phyloP scores from a whole-genome alignment of 2,329 filamentous ascomycete genomes.

The Fusarium goolgardi region DNA sequence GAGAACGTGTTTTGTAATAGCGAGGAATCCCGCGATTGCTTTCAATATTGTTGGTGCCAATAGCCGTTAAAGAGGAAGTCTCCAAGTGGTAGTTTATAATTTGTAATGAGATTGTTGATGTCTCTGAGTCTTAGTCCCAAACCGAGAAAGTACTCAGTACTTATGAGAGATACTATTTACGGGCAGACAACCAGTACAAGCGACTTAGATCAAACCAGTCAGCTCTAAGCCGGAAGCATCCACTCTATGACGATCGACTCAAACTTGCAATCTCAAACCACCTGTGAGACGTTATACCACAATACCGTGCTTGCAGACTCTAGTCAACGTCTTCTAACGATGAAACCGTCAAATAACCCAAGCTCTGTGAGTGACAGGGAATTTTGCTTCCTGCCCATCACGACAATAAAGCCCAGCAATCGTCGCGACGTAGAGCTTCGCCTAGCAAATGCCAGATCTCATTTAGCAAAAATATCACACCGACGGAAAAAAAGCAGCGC shows the following conservation, averaged over 20 bases:
- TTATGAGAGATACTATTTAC: accelerated
- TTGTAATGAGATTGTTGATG: too few relatives aligned
- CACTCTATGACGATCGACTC: not conserved
- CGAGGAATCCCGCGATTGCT: too few relatives aligned
- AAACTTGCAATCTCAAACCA: not conserved
- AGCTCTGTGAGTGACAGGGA: accelerated
- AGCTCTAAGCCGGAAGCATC: not conserved
- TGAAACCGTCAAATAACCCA: accelerated
- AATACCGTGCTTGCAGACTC: accelerated
- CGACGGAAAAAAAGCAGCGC: not conserved
- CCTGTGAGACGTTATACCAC: not conserved
- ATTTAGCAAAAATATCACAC: constrained; percentile 10
- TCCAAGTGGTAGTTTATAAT: too few relatives aligned
- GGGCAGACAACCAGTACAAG: accelerated
- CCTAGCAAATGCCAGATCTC: constrained; percentile 13
- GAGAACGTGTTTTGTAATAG: too few relatives aligned
- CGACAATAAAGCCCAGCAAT: not conserved
- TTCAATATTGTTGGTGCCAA: not conserved
- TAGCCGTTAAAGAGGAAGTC: not conserved
- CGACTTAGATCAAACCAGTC: accelerated
- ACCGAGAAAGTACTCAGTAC: not conserved
- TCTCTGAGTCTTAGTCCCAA: too few relatives aligned
- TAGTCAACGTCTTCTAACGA: accelerated
- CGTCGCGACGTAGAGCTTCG: constrained; percentile 19
- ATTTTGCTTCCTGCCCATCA: constrained; percentile 1